These are phyloP conservation scores for Dryas integrifolia DNA, from an alignment of 331 rosid species.

Conservation along the genomic window DNA sequence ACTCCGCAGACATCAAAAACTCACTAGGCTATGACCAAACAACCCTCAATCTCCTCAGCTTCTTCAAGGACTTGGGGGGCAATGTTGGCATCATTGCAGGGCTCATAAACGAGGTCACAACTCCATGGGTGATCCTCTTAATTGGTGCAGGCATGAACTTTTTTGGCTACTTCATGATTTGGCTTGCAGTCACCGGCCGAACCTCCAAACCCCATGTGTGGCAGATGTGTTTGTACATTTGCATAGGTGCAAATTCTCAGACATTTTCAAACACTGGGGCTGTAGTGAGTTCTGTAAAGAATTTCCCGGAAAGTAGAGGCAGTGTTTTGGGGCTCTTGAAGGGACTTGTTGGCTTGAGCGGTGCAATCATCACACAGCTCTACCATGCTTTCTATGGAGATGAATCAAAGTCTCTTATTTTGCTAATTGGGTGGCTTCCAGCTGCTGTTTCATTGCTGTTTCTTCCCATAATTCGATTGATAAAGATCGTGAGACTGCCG, in stretches of 20 bases:
- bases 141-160: conserved; percentile 57
- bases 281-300: conserved; percentile 60
- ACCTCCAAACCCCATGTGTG: conserved; percentile 50
- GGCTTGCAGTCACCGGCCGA: conserved; percentile 49
- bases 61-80: conserved; percentile 77
- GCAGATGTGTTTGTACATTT: conserved; percentile 78
- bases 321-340: conserved; percentile 69
- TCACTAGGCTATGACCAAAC: conserved; percentile 66
- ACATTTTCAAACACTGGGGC: conserved; percentile 64
- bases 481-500: conserved; percentile 27
- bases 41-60: conserved; percentile 62
- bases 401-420: conserved; percentile 46
- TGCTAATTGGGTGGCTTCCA: conserved; percentile 79
- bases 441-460: conserved; percentile 52
- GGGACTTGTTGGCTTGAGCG: conserved; percentile 79
- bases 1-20: conserved; percentile 52
- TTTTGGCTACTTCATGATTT: conserved; percentile 80
- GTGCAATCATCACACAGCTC: conserved; percentile 67
- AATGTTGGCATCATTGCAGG: conserved; percentile 59
- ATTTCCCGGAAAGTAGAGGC: conserved; percentile 69
- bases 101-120: conserved; percentile 56
- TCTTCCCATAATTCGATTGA: conserved; percentile 52
- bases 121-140: conserved; percentile 61
- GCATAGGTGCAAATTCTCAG: conserved; percentile 75
- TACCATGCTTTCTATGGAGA: conserved; percentile 59